phyloP scores from a whole-genome alignment of 768 basidiomycete genomes.

The Auriscalpium vulgare region DNA sequence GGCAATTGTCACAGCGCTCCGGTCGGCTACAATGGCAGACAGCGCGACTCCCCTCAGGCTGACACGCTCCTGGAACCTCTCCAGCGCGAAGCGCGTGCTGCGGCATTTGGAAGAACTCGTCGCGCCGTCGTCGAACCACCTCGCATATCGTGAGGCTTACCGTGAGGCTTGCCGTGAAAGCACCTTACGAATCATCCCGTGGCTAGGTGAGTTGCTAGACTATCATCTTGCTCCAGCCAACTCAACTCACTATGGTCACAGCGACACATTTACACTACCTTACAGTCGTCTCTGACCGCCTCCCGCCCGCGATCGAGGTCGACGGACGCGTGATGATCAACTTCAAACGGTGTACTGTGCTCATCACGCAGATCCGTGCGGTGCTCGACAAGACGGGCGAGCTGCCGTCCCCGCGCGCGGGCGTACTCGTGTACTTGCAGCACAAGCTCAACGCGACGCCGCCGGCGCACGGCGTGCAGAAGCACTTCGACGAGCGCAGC shows the following conservation, averaged over 20 bases:
- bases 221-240: too few relatives aligned
- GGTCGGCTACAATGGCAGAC: constrained; percentile 30
- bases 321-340: constrained; percentile 34
- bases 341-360: constrained; percentile 32
- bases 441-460: constrained; percentile 27
- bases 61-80: constrained; percentile 9
- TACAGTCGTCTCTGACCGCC: background rate
- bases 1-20: constrained; percentile 34
- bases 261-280: constrained; percentile 25
- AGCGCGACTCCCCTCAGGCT: constrained; percentile 29
- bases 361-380: constrained; percentile 29
- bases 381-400: constrained; percentile 26
- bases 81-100: constrained; percentile 23
- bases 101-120: constrained; percentile 18
- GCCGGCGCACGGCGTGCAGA: constrained; percentile 20
- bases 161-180: constrained; percentile 24
- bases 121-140: constrained; percentile 28
- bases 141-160: too few relatives aligned
- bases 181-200: constrained; percentile 27
- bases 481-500: constrained; percentile 29
- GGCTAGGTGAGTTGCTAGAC: constrained; percentile 24
- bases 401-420: constrained; percentile 25
- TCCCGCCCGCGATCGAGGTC: background rate
- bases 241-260: constrained; percentile 11
- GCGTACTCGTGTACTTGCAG: constrained; percentile 34